A percentile compares a stretch with the other conserved stretches of the same genome.
phyloP scores from a whole-genome alignment of 1,284 basidiomycete species.

The Trametes pubescens region DNA sequence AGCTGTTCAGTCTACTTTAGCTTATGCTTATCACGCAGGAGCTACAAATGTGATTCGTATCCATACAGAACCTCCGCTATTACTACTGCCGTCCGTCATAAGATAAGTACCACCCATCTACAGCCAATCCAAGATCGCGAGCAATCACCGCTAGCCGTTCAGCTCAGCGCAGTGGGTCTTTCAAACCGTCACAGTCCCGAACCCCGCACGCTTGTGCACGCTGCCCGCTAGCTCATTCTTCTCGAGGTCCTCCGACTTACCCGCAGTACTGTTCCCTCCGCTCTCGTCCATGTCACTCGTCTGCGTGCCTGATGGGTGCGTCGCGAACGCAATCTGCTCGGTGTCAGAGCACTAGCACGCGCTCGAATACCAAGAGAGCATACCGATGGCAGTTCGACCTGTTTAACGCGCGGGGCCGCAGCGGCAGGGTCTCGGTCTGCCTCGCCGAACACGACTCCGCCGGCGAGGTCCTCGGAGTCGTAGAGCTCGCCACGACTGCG shows the following conservation, averaged over 20 bases:
- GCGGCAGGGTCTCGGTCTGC: not conserved
- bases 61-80: too few relatives aligned
- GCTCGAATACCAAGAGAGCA: not conserved
- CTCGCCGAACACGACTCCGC: constrained; percentile 9
- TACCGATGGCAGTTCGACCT: not conserved
- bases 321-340: not conserved
- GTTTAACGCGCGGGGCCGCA: not conserved
- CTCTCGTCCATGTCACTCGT: not conserved
- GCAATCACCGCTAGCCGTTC: too few relatives aligned
- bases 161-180: too few relatives aligned
- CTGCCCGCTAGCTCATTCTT: not conserved
- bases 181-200: not conserved
- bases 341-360: not conserved
- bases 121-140: too few relatives aligned
- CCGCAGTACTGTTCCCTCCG: not conserved
- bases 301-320: not conserved
- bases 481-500: constrained; percentile 11
- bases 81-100: too few relatives aligned
- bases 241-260: not conserved
- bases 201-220: not conserved
- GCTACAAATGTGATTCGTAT: too few relatives aligned
- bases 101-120: too few relatives aligned
- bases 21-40: too few relatives aligned
- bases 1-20: too few relatives aligned
- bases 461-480: constrained; percentile 3